Percentiles rank a stretch among this genome's conserved stretches.
Evolutionary conservation across 371 early-diverging fungal genomes (phyloP).

Genomic region (Mucor sp.): DNA sequence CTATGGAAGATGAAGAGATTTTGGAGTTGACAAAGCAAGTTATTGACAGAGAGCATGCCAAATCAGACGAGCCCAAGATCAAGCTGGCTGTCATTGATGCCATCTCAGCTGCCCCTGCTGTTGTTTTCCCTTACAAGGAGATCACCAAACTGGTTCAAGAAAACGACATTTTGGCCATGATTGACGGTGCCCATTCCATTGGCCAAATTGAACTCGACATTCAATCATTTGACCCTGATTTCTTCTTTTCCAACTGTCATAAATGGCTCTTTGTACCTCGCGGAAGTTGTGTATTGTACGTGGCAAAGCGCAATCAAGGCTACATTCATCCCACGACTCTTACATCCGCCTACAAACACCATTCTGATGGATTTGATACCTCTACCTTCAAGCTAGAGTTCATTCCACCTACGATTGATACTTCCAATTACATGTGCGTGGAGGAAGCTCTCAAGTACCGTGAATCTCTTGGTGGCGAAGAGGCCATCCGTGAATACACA

Average conservation of each 20-base stretch:
- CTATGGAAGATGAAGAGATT: constrained; percentile 36
- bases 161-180: constrained; percentile 55
- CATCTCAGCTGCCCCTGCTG: constrained; percentile 59
- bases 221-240: constrained; percentile 59
- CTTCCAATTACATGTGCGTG: constrained; percentile 46
- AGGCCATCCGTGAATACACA: constrained; percentile 56
- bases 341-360: constrained; percentile 41
- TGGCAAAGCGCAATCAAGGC: constrained; percentile 55
- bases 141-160: constrained; percentile 48
- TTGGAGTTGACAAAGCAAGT: constrained; percentile 34
- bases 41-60: constrained; percentile 36
- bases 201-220: constrained; percentile 70
- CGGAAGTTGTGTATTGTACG: constrained; percentile 63
- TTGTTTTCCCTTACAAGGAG: constrained; percentile 59
- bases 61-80: constrained; percentile 23
- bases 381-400: constrained; percentile 30
- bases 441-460: constrained; percentile 54
- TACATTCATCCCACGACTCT: constrained; percentile 55
- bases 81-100: constrained; percentile 55
- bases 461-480: constrained; percentile 57
- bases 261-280: constrained; percentile 75
- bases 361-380: constrained; percentile 25
- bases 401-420: constrained; percentile 40
- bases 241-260: constrained; percentile 72
- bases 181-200: constrained; percentile 74